Percentiles rank a stretch among this genome's conserved stretches.
Evolutionary conservation across 139 green algal genomes (phyloP).

Genomic region (Pedinophyceae sp.): DNA sequence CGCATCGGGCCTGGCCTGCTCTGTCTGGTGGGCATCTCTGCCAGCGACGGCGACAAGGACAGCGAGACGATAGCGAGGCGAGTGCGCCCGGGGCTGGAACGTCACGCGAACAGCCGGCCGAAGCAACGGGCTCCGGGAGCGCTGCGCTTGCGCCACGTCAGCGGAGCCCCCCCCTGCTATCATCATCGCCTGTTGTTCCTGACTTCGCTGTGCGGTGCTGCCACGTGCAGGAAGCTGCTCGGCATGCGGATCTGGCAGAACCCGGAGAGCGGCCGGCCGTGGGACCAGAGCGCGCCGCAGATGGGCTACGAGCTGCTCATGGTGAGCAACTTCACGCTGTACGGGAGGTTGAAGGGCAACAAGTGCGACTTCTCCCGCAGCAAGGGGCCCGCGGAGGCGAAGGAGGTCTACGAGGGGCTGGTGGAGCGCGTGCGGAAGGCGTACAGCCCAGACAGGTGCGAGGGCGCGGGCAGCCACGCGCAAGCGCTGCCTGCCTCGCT

Average conservation of each 20-base stretch:
- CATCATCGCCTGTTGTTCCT: no score
- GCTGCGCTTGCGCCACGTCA: no score
- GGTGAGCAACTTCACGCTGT: slow-evolving; percentile 6
- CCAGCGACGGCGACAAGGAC: neutral
- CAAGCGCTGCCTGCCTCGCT: neutral
- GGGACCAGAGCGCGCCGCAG: neutral
- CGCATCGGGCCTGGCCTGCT: slow-evolving; percentile 5
- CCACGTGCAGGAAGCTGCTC: neutral
- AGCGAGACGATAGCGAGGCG: neutral
- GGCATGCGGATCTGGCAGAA: neutral
- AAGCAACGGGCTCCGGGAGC: no score
- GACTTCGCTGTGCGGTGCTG: neutral
- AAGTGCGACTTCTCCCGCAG: slow-evolving; percentile 3
- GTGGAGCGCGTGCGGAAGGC: neutral
- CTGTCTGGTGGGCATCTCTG: neutral
- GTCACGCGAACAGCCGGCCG: neutral
- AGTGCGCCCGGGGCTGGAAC: neutral
- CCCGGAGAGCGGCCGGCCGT: neutral
- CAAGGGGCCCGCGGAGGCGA: neutral
- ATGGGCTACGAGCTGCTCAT: neutral
- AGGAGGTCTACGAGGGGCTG: slow-evolving; percentile 1
- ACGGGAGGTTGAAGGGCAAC: neutral
- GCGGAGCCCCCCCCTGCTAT: no score
- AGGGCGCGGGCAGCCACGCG: neutral
- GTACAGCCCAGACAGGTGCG: neutral